Evolutionary conservation across 495 filamentous ascomycete genomes (phyloP), one percentile per base, ranked within the genome.

Genomic region (Daldinia decipiens): DNA sequence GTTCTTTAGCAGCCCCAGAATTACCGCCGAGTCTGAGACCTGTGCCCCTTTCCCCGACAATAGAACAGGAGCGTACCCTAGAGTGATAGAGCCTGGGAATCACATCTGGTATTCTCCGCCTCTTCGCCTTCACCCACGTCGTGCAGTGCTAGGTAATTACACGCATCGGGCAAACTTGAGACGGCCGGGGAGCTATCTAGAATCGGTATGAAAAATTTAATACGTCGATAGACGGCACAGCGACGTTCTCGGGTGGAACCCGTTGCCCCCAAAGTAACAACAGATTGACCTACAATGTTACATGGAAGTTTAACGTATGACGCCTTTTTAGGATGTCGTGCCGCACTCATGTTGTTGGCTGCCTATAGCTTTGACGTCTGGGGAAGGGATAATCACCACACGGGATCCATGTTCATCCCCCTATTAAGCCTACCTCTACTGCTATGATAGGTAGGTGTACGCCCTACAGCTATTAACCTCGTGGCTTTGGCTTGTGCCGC

Each of bases 291-390:
- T 56, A 7, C 8, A 36, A 2, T 56, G 53, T 56, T 56, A 17
- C 53, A 47, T 34, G 31, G 31, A 4, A 62, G 27, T 47, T n/a
- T 55, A 50, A 64, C 13, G 54, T 59, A 64, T 53, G 60, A 47
- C 43, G n/a, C 36, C 26, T 43, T 19, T 39, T 67, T 36, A 19
- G 53, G 60, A 17, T 52, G 12, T 36, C 8, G 45, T 40, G 59
- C 53, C 60, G 36, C 55, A 27, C 45, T 12, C 34, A n/a, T 59
- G 60, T 43, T 34, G 67, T 54, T 55, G 60, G 54, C 38, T 63
- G 17, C 59, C 40, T 19, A n/a, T 31, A 47, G 9, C 36, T 52
- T 59, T 24, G 19, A 54, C 55, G 34, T 43, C 55, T 29, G 13
- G 32, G 43, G 51, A 45, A 62, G 36, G 17, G 21, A n/a, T 17